These are phyloP conservation scores for Cornus controversa DNA, from an alignment of 148 eudicot species.

Conservation along the genomic window DNA sequence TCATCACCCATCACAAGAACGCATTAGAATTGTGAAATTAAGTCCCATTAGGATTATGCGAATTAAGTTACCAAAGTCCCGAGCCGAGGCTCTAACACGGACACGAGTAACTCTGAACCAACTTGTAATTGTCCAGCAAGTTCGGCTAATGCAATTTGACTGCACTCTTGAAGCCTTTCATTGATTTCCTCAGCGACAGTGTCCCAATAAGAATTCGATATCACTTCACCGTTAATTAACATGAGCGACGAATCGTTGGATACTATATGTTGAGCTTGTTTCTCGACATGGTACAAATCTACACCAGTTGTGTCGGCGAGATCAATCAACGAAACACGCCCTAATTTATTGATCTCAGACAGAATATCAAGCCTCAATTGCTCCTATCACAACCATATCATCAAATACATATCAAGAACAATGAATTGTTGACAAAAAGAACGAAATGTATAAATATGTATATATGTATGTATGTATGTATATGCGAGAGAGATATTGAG, in stretches of 20 bases:
- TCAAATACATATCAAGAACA: neutral
- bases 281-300: conserved; percentile 93
- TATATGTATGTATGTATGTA: neutral
- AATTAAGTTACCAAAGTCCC: conserved; percentile 69
- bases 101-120: conserved; percentile 73
- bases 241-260: conserved; percentile 57
- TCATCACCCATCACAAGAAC: neutral
- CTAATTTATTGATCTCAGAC: conserved; percentile 58
- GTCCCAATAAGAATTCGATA: conserved; percentile 85
- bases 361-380: conserved; percentile 80
- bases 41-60: neutral
- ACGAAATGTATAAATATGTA: neutral
- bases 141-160: conserved; percentile 93
- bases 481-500: neutral
- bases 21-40: too few relatives aligned
- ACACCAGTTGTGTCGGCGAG: conserved; percentile 79
- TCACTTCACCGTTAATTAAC: conserved; percentile 88
- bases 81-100: conserved; percentile 73
- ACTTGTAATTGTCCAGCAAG: conserved; percentile 89
- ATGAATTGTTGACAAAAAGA: neutral
- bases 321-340: conserved; percentile 91
- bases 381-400: conserved; percentile 42
- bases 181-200: conserved; percentile 81
- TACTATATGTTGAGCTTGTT: conserved; percentile 64
- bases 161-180: conserved; percentile 94